Base-by-base conservation (phyloP, 2,329 filamentous ascomycete genomes). In the Clonostachys solani region DNA sequence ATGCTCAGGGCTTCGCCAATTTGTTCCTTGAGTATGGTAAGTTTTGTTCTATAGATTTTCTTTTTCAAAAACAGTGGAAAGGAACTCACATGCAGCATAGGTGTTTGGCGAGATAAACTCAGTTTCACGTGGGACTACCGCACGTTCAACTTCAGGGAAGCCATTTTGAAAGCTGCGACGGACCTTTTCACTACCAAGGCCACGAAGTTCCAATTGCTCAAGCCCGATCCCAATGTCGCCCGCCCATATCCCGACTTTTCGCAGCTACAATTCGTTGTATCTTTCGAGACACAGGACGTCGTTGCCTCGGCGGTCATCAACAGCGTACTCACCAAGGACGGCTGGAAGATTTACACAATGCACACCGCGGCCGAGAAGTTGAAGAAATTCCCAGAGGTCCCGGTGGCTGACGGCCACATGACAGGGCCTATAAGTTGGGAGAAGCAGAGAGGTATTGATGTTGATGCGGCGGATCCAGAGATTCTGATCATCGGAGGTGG, bases 401-500 rank as follows among this genome's bases (percentile, higher is more conserved):
- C 52, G 8, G 51, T 59, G 5, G 40, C 51, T 36, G 63, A 65
- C 42, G 63, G 62, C 23, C 63, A 65, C 40, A 64, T 65, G 62
- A 63, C 56, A 3, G 62, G 61, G 17, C 42, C 54, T 9, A 55
- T 55, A 23, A 60, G 57, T 49, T 65, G 62, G 63, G 58, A 63
- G 41, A 56, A 50, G 16, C 60, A 64, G 47, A 55, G 61, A 42
- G 49, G 53, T 12, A 29, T 52, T 37, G 54, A 56, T 15, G 47
- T 60, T 7, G 55, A 63, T 40, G 52, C 51, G n/a, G 57, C 35
- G 2, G 70, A 70, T 9, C 81, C 81, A 0, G 68, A 71, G 3
- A 79, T 84, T 3, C 54, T 85, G 17, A 72, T 84, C 43, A 63
- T 85, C 43, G 79, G 79, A 13, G 54, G 53, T 8, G 54, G 67